Base-by-base conservation (phyloP, 805 yeast genomes). In the Zygotorulaspora sp. region DNA sequence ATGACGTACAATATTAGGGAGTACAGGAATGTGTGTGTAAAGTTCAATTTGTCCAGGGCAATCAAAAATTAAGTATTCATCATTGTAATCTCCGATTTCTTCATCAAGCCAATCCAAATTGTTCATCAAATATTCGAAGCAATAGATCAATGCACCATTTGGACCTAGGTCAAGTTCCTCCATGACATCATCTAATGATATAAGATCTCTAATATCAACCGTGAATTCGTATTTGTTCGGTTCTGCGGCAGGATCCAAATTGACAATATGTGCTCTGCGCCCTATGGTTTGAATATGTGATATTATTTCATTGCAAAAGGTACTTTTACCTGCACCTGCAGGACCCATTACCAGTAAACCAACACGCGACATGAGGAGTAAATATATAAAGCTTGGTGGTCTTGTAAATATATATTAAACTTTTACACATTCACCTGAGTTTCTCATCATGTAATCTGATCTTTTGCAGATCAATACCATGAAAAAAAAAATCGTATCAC, bases 1-100 rank as follows among this genome's bases (percentile, higher is more conserved):
- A 63, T 92, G 97, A 48, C 80, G 81, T 6, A 87, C 92, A 5
- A 92, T 78, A 2, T 87, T 75, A 1, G 98, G 98, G 36, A 92
- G 69, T 6, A 88, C 90, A 0, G 97, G 97, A 22, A 90, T 77
- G 62, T 92, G 99, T 5, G 95, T 87, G 57, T 90, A 90, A 15
- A 90, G 70, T 61, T 90, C 98, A 44, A 90, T 89, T 58, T 90
- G 97, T 0, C 97, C 97, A 0, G 97, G 97, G 62, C 97, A 89
- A 59, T 90, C 97, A 60, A 90, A 88, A 19, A 90, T 87, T 49
- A 90, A 68, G 54, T 86, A 90, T 54, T 92, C 98, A 56, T 92
- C 97, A 51, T 84, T 89, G 57, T 71, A 92, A 46, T 92, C 97
- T 12, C 98, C 98, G 41, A 92, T 83, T 57, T 90, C 96, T 52